phyloP scores from a whole-genome alignment of 2,329 filamentous ascomycete genomes.

The Talaromyces atroroseus region DNA sequence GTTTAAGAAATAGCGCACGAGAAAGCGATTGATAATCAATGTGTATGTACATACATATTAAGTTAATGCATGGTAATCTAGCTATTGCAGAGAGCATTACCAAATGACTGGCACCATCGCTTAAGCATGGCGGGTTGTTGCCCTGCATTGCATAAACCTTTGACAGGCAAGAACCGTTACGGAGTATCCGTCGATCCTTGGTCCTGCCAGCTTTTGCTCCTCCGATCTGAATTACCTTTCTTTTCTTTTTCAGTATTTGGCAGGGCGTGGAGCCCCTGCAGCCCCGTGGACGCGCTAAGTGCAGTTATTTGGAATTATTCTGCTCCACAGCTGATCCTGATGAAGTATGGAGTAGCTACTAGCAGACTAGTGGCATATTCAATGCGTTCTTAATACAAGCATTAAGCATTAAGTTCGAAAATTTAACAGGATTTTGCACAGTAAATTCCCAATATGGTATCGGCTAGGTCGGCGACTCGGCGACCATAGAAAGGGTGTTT shows the following conservation, averaged over 20 bases:
- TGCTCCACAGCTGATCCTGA: constrained; percentile 3
- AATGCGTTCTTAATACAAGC: neutral
- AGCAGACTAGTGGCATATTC: neutral
- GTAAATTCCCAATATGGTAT: neutral
- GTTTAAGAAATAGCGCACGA: neutral
- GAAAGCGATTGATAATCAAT: neutral
- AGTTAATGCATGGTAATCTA: neutral
- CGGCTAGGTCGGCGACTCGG: constrained; percentile 4
- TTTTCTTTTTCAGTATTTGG: neutral
- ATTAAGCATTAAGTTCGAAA: neutral
- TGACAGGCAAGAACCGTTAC: constrained; percentile 7
- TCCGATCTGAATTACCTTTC: constrained; percentile 1
- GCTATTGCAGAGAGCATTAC: neutral
- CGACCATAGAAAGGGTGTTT: constrained; percentile 1
- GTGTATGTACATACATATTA: neutral
- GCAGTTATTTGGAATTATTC: constrained; percentile 7
- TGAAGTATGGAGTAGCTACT: neutral
- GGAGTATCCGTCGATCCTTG: neutral
- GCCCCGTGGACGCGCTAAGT: neutral
- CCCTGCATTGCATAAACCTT: neutral
- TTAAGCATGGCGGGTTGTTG: constrained; percentile 2
- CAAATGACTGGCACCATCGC: constrained; percentile 8
- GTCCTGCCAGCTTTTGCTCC: neutral
- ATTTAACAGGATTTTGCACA: neutral
- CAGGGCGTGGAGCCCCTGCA: neutral